Evolutionary conservation across 2,329 filamentous ascomycete genomes (phyloP).

Genomic region (Dactylellina drechsleri): DNA sequence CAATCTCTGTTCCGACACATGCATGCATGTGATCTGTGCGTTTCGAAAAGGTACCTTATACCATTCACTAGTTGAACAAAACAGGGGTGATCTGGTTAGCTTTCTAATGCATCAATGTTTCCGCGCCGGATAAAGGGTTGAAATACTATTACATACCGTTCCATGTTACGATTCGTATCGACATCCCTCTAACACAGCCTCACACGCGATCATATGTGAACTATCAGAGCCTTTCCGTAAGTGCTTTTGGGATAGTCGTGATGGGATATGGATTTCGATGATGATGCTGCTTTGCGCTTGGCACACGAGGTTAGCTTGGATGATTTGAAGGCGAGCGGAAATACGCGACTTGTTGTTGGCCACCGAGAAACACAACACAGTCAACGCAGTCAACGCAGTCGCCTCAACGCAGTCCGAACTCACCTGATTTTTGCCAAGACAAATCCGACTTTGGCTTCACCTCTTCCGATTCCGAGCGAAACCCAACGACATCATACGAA

Average conservation of each 20-base stretch:
- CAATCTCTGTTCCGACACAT: constrained; percentile 5
- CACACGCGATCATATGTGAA: background rate
- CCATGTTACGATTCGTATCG: constrained; percentile 84
- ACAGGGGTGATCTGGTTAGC: background rate
- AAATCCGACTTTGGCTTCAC: background rate
- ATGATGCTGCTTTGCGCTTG: background rate
- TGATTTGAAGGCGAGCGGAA: background rate
- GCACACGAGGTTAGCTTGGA: background rate
- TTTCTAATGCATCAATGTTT: background rate
- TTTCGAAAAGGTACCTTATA: constrained; percentile 69
- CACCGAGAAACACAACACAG: too few species aligned
- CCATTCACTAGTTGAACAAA: constrained; percentile 72
- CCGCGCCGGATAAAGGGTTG: background rate
- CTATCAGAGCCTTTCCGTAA: too few species aligned
- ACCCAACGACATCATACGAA: constrained; percentile 36
- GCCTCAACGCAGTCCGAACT: constrained; percentile 28
- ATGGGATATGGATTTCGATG: too few species aligned
- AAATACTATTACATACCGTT: constrained; percentile 71
- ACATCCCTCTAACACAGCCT: constrained; percentile 67
- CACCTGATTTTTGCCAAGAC: constrained; percentile 33
- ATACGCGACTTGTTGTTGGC: constrained; percentile 8
- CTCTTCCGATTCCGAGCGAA: constrained; percentile 33
- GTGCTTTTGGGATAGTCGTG: too few species aligned
- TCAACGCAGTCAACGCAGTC: too few species aligned
- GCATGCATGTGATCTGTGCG: constrained; percentile 3